Conservation (phyloP, 495 filamentous ascomycete species). For the Lepraria neglecta region DNA sequence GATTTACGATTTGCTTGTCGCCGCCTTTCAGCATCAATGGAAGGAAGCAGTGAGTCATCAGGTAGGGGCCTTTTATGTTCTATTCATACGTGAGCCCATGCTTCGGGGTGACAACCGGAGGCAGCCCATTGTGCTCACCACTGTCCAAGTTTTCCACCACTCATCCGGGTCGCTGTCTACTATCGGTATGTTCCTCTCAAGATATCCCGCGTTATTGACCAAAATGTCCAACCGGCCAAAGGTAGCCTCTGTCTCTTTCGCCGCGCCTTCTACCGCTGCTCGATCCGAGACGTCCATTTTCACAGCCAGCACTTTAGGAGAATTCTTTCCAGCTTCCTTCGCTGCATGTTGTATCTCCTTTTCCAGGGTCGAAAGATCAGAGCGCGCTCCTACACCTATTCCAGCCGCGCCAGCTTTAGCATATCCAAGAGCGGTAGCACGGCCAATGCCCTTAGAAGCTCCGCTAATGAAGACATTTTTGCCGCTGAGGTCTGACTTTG, state of each 20-base stretch:
- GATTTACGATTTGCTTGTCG: conserved; percentile 45
- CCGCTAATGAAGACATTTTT: conserved; percentile 36
- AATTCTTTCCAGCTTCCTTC: conserved; percentile 30
- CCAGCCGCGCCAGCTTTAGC: conserved; percentile 39
- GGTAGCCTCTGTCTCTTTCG: not conserved
- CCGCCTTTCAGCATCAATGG: conserved; percentile 42
- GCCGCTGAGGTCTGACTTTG: conserved; percentile 35
- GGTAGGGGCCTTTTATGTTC: conserved; percentile 45
- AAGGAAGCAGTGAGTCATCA: conserved; percentile 37
- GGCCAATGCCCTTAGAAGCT: conserved; percentile 35
- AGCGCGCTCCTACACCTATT: conserved; percentile 42
- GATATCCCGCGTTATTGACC: conserved; percentile 49
- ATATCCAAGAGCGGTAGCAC: conserved; percentile 43
- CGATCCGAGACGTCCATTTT: conserved; percentile 39
- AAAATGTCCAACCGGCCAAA: conserved; percentile 41
- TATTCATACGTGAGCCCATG: conserved; percentile 24
- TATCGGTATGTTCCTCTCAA: conserved; percentile 35
- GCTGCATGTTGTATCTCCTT: conserved; percentile 37
- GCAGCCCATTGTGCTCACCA: not conserved
- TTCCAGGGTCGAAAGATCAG: conserved; percentile 33
- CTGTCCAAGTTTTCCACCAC: conserved; percentile 35
- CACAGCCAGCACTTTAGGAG: conserved; percentile 34
- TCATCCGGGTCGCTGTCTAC: conserved; percentile 39
- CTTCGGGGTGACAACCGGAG: not conserved
- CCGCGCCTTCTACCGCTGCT: not conserved